Evolutionary conservation across 345 rosid species (phyloP).

Genomic region (Rhodamnia argentea): DNA sequence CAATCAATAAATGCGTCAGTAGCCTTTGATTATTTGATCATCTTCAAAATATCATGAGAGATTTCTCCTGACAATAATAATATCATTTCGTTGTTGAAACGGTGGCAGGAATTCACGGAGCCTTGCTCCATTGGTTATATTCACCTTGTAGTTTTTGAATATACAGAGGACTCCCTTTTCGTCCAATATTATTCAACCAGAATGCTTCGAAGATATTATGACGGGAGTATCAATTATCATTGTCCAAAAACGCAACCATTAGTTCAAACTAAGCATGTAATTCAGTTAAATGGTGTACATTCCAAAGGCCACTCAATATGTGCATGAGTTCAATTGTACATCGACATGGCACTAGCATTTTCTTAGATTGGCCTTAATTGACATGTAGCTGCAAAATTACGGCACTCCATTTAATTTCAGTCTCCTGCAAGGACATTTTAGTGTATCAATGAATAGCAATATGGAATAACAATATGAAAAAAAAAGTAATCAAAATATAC

Average conservation of each 20-base stretch:
- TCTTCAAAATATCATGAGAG: no score
- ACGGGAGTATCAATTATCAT: no score
- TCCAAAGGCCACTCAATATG: not conserved
- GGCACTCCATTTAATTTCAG: not conserved
- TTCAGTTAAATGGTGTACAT: not conserved
- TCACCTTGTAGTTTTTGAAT: not conserved
- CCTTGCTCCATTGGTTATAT: no score
- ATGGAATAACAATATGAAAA: no score
- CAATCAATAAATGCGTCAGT: not conserved
- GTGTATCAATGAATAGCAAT: not conserved
- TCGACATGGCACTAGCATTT: not conserved
- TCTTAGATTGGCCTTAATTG: not conserved
- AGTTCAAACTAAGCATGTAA: not conserved
- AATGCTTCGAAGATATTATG: no score
- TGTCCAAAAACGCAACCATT: no score
- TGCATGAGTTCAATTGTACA: not conserved
- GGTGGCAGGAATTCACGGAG: accelerated
- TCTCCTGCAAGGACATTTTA: not conserved
- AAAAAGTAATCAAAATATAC: no score
- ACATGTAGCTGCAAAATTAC: not conserved
- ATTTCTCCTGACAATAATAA: not conserved
- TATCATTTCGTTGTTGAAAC: not conserved
- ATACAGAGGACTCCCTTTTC: no score
- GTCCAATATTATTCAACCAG: not conserved
- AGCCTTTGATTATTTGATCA: not conserved